phyloP scores from a whole-genome alignment of 345 rosid species.

The Citrus trifoliata region DNA sequence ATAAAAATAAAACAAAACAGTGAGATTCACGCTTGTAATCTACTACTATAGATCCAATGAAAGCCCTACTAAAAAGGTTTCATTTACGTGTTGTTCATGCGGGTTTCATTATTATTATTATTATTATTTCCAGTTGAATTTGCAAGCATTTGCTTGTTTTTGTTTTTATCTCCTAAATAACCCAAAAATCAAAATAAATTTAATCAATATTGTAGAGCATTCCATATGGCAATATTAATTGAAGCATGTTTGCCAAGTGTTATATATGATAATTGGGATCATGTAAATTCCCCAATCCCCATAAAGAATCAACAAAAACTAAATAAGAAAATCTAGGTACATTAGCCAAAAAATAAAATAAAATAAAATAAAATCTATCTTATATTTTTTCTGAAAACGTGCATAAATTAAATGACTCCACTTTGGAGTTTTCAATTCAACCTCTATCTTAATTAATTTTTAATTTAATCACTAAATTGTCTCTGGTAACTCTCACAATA shows the following conservation, averaged over 20 bases:
- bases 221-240: neutral
- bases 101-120: neutral
- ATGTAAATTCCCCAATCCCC: neutral
- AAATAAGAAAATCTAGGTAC: neutral
- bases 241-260: neutral
- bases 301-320: neutral
- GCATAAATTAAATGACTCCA: neutral
- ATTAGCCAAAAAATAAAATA: no score
- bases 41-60: neutral
- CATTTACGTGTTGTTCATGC: neutral
- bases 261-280: neutral
- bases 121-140: neutral
- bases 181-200: neutral
- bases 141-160: neutral
- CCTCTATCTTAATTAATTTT: neutral
- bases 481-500: conserved; percentile 26
- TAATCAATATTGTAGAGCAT: neutral
- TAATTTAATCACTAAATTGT: neutral
- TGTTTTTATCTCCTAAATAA: neutral
- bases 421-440: neutral
- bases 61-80: neutral
- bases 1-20: neutral
- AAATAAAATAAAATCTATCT: no score
- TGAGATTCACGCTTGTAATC: neutral
- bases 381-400: neutral